Base-by-base conservation (phyloP, 2,329 filamentous ascomycete genomes). In the Chaetomiaceae sp. region DNA sequence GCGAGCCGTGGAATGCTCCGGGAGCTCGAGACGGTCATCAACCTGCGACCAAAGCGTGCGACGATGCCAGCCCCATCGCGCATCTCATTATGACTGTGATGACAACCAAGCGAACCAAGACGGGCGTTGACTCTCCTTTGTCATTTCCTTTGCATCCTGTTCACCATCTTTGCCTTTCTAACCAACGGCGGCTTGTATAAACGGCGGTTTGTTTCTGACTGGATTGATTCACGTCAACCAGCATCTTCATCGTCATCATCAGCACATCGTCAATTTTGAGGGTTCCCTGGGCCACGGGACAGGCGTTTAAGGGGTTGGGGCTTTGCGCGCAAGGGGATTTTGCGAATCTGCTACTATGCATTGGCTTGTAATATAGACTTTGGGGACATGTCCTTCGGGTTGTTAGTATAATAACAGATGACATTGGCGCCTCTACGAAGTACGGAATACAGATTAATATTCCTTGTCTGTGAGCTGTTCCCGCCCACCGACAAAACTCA, bases 11-110 rank as follows among this genome's bases (percentile, higher is more conserved):
- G 86, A 60, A 96, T 99, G 89, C 78, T 99, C 56, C 84, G 86
- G 56, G 93, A 99, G 70, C 76, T 99, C 52, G 89, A 96, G 72
- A 92, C 88, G 58, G 82, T 99, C 54, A 95, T 97, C 66, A 81
- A 75, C 64, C 69, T 75, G 30, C 68, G 74, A 21, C 74, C 74
- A 6, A 65, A 62, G 50, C 57, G 59, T 64, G 56, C 68, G 58
- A 44, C 72, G 53, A 64, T 56, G 54, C 62, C 62, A 14, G 57
- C 63, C 17, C 64, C 56, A 14, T 58, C 63, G 42, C 69, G 72
- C 35, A 65, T 73, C 30, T 76, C 73, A 23, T 66, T 76, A 69
- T 76, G 65, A 69, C 46, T 31, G 41, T 48, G 56, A 59, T 50
- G 53, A 60, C 48, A 33, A 46, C 27, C 46, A 53, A 46, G 43